Base-by-base conservation (phyloP, 345 rosid genomes). In the Acer yangbiense region DNA sequence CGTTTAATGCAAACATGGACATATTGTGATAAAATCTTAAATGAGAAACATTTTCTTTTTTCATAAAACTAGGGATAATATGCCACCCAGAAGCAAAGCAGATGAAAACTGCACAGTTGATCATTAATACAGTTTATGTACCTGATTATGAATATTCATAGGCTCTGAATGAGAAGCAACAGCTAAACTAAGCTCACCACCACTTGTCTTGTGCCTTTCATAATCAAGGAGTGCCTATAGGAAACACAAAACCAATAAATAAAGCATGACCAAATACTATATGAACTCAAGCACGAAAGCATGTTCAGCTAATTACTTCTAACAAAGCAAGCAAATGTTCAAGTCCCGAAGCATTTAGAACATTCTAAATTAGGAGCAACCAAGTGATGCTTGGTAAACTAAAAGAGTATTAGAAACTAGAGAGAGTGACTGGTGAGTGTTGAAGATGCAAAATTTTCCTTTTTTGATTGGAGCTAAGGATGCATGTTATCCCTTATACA, bases 201-300 rank as follows among this genome's bases (percentile, higher is more conserved):
- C 86, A 66, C 43, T 60, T 65, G 82, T 88, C 83, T 90, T 91
- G 71, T 88, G 93, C 85, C 92, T 90, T 83, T 95, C 98, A 83
- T 90, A 95, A 71, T 95, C 99, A 74, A 95, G 94, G 57, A 95
- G 97, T 41, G 96, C 91, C 99, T 95, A 81, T 54, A 69, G 66
- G 83, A 65, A 65, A 18, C 35, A 67, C 11, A 62, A 52, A 58
- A 17, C 76, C 18, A 7, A 50, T 66, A 23, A 71, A 5, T 9
- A 64, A 35, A 52, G 4, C 57, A 52, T 14, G 18, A 52, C 18
- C n/a, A 14, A 52, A 52, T 52, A 52, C 7, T 52, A 16, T 52
- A 52, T 50, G 13, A 25, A 29, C 63, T 27, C 61, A 9, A 54
- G 23, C 63, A 32, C 27, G 71, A 68, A 68, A 43, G 71, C 29